Percentiles rank a stretch among this genome's conserved stretches.
Evolutionary conservation across 345 rosid species (phyloP).

Genomic region (Eucalyptus albens): DNA sequence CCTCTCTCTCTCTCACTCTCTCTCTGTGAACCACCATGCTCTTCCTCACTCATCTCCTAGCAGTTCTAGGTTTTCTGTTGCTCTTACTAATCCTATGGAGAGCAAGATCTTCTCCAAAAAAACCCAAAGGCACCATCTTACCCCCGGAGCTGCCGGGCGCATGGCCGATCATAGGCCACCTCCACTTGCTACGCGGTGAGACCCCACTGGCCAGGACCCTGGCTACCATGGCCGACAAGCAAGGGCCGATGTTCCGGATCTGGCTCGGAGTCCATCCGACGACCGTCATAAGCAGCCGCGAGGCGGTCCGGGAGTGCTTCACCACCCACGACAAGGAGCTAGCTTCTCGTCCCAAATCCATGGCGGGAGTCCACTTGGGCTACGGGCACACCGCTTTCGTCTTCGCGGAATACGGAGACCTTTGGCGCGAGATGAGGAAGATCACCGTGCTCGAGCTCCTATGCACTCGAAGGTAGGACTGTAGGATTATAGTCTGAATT

Average conservation of each 20-base stretch:
- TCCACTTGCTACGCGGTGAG: conserved; percentile 28
- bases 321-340: conserved; percentile 35
- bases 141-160: conserved; percentile 42
- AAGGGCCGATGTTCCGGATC: conserved; percentile 47
- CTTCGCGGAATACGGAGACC: conserved; percentile 47
- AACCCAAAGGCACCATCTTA: neutral
- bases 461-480: conserved; percentile 36
- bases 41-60: neutral
- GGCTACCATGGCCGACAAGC: conserved; percentile 28
- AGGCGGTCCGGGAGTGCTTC: conserved; percentile 29
- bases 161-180: conserved; percentile 57
- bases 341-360: conserved; percentile 38
- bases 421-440: conserved; percentile 59
- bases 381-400: conserved; percentile 33
- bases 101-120: neutral
- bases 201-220: conserved; percentile 23
- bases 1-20: neutral
- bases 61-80: neutral
- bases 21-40: neutral
- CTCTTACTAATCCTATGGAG: neutral
- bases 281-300: conserved; percentile 25
- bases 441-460: conserved; percentile 38
- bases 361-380: conserved; percentile 37
- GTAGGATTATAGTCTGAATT: neutral
- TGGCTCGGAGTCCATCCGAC: conserved; percentile 22